Conservation (phyloP, 495 filamentous ascomycete genomes). For the Penicillium mononematosum region DNA sequence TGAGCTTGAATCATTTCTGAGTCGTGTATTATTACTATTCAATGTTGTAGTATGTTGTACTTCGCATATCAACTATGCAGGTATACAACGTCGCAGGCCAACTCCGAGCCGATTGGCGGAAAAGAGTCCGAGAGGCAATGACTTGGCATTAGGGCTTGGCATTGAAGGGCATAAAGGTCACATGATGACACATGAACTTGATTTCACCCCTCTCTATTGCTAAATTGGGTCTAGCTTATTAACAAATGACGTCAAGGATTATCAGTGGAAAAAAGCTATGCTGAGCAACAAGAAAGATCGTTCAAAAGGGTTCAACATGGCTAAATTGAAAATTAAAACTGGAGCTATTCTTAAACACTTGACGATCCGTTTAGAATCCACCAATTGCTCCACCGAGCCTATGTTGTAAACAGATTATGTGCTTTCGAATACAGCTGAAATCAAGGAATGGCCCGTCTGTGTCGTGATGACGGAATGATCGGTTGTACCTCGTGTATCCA, state of each 20-base stretch:
- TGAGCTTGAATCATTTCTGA: background rate
- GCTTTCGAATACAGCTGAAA: background rate
- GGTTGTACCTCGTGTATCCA: slow-evolving; percentile 1
- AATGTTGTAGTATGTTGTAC: background rate
- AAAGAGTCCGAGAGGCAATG: background rate
- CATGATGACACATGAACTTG: slow-evolving; percentile 3
- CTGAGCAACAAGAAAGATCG: background rate
- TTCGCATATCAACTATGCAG: background rate
- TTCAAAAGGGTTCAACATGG: background rate
- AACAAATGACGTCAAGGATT: slow-evolving; percentile 15
- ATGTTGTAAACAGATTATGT: background rate
- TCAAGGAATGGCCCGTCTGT: slow-evolving; percentile 10
- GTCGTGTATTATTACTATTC: background rate
- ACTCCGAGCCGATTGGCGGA: slow-evolving; percentile 13
- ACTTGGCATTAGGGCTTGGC: slow-evolving; percentile 4
- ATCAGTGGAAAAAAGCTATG: background rate
- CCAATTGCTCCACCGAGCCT: background rate
- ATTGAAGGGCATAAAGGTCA: slow-evolving; percentile 1
- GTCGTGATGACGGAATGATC: slow-evolving; percentile 13
- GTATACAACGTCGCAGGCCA: background rate
- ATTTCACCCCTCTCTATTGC: slow-evolving; percentile 2
- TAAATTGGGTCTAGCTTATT: slow-evolving; percentile 1
- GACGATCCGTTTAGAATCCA: background rate
- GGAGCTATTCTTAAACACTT: background rate
- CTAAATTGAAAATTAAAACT: background rate